Conservation (phyloP, 768 basidiomycete species). For the Hericium alpestre region DNA sequence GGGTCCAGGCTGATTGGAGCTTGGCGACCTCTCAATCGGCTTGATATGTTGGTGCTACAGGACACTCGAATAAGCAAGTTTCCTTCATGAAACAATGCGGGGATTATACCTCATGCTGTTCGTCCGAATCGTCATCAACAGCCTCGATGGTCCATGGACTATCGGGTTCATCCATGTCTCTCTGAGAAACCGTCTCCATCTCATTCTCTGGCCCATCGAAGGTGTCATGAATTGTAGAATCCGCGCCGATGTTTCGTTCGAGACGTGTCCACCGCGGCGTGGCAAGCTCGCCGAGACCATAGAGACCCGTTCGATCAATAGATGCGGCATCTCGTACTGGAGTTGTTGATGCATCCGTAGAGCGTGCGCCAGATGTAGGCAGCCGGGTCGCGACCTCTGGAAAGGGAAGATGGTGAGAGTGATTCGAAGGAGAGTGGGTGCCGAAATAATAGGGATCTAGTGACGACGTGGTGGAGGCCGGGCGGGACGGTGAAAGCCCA, state of each 20-base stretch:
- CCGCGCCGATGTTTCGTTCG: constrained; percentile 26
- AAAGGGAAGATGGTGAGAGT: constrained; percentile 47
- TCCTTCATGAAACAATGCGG: constrained; percentile 3
- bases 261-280: constrained; percentile 87
- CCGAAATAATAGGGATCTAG: constrained; percentile 88
- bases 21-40: constrained; percentile 38
- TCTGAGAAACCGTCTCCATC: constrained; percentile 17
- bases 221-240: constrained; percentile 24
- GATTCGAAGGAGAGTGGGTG: constrained; percentile 46
- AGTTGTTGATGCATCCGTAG: constrained; percentile 45
- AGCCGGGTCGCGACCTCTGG: constrained; percentile 27
- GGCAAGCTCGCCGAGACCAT: constrained; percentile 91
- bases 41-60: constrained; percentile 34
- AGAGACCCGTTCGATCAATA: constrained; percentile 78
- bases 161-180: constrained; percentile 49
- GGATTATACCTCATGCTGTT: constrained; percentile 50
- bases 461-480: constrained; percentile 67
- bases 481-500: constrained; percentile 36
- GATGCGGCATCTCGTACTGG: constrained; percentile 66
- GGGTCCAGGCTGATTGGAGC: constrained; percentile 53
- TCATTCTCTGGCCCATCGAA: constrained; percentile 23
- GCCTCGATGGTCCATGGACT: constrained; percentile 89
- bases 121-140: constrained; percentile 68
- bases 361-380: constrained; percentile 52
- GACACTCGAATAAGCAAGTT: constrained; percentile 2